Base-by-base conservation (phyloP, 2,329 filamentous ascomycete genomes). In the Neospermospora avenae region DNA sequence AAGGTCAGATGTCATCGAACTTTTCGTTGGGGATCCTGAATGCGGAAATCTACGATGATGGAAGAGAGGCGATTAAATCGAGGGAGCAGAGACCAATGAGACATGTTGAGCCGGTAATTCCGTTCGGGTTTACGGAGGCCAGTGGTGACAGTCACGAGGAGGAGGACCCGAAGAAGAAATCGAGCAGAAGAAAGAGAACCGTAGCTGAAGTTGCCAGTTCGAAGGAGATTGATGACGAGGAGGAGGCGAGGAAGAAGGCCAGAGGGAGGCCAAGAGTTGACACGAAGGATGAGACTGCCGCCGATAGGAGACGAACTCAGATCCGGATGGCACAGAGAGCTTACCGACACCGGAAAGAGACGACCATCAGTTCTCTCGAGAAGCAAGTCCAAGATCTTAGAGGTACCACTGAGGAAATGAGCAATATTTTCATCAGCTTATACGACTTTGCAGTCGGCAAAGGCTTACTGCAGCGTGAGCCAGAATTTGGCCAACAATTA, bases 241-340 rank as follows among this genome's bases (percentile, higher is more conserved):
- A 77, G 2, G 77, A 79, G 54, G 77, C 78, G 51, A 80, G 78
- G 67, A 86, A 84, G 72, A 84, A 88, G 68, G 78, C 84, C 18
- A 80, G 91, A 70, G 91, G 91, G 7, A 81, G 91, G 58, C 91
- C 91, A 5, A 80, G 90, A 54, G 79, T 95, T 16, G 86, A 93
- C 66, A 84, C 85, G n/a, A 85, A 85, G 62, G 89, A 93, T 74
- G 85, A 91, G 74, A 92, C 87, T 24, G 85, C 89, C 63, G 85
- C 84, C 57, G 90, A 93, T 77, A 87, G 91, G 63, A 88, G 92
- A 55, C 84, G 92, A 57, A 93, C 90, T 4, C 92, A 96, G 72
- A 95, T 96, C 64, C 86, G 92, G 24, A 82, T 93, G 57, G 92
- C 92, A 1, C 92, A 96, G 73, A 81, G 91, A 65, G 91, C 91